Conservation (phyloP, 495 filamentous ascomycete species). For the Pseudoneurospora amorphoporcata region DNA sequence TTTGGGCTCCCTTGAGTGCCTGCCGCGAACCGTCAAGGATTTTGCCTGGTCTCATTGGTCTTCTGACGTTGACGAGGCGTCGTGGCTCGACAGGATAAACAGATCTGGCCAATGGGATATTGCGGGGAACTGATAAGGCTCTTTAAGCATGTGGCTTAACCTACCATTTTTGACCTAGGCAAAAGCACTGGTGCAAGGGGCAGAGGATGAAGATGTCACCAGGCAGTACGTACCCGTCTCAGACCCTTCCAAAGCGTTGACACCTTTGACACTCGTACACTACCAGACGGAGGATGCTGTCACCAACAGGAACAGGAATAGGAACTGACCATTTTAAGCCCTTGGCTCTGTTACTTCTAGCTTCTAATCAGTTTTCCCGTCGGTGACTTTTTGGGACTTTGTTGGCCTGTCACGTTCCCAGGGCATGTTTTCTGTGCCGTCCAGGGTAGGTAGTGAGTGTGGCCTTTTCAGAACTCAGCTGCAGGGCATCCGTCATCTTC, state of each 20-base stretch:
- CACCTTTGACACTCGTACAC: neutral
- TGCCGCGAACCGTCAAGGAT: neutral
- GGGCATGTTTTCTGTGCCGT: neutral
- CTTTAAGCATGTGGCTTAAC: neutral
- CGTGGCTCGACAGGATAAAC: neutral
- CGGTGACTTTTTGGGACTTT: neutral
- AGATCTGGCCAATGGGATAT: neutral
- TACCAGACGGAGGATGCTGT: neutral
- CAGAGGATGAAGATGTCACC: neutral
- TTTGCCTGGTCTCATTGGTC: neutral
- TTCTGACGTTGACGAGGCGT: neutral
- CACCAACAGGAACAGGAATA: neutral
- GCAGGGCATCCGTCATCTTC: neutral
- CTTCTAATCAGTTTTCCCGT: neutral
- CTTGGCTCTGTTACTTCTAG: neutral
- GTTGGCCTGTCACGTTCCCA: neutral
- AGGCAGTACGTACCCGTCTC: neutral
- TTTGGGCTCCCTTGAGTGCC: neutral
- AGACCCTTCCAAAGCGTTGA: neutral
- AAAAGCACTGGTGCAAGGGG: neutral
- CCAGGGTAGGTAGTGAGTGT: neutral
- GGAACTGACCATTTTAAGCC: neutral
- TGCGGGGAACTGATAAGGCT: neutral
- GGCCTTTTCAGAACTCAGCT: neutral
- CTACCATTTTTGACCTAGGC: neutral